Evolutionary conservation across 495 filamentous ascomycete genomes (phyloP), one percentile per base, ranked within the genome.

Genomic region (Annulohypoxylon maeteangense): DNA sequence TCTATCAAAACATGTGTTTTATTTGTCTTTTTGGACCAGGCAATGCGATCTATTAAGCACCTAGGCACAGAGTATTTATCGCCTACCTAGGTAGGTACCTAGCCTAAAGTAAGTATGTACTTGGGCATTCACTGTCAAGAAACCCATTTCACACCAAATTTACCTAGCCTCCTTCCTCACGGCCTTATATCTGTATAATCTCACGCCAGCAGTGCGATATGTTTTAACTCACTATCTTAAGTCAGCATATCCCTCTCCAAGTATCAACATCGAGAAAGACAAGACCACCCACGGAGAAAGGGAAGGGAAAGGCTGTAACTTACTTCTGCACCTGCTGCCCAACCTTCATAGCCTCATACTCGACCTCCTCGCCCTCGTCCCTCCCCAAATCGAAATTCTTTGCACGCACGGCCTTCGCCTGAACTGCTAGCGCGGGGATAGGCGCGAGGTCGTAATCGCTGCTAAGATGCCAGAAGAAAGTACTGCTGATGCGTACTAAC

Each of bases 391-490:
- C 73, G 56, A 78, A 78, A 74, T 81, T 79, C 60, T 81, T 75
- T 7, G 76, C 80, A 14, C 82, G 65, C 29, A 85, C 65, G 36
- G 68, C 67, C 22, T 62, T 64, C 7, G 83, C 83, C 62, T 71
- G 71, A 36, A 74, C 76, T 6, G 74, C 80, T 12, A 84, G 67
- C 56, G 36, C 64, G 0, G 81, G 78, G 18, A 84, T 75, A n/a
- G 84, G 84, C 36, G 70, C 66, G 7, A 86, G 62, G 34, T 86
- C 82, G 60, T 75, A 78, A 45, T 86, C 84, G 18, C 80, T 82
- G 44, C 78, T 78, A 27, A 86, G 73, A 44, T 85, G 83, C 82
- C 82, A 86, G 71, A 86, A 86, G 66, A 84, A 83, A 8, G 84
- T 86, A 12, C 79, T 82, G 63, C 78, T 81, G 61, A 86, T 86